These are phyloP conservation scores for Huntiella bhutanensis DNA, from an alignment of 2,329 filamentous ascomycete genomes.

Conservation along the genomic window DNA sequence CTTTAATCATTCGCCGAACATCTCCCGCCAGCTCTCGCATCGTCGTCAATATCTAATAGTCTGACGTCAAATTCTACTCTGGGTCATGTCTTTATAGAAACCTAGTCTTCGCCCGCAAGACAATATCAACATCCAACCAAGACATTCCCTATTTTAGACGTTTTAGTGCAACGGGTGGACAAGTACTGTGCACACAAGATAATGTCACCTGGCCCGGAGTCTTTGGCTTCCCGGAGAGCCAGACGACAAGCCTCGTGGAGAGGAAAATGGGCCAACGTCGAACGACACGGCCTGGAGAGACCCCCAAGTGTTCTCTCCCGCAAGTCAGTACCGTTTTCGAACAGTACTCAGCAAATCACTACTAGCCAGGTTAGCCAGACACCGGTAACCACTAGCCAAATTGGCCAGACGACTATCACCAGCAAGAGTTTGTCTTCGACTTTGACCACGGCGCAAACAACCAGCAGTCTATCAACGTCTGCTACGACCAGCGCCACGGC, in stretches of 20 bases:
- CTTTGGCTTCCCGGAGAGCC: conserved; percentile 4
- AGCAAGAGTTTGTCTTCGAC: neutral
- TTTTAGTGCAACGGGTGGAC: no score
- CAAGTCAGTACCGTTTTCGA: neutral
- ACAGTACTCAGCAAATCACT: neutral
- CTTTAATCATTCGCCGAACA: neutral
- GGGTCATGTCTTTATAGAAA: conserved; percentile 9
- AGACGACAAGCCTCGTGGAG: conserved; percentile 8
- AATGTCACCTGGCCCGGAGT: conserved; percentile 6
- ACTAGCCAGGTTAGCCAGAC: no score
- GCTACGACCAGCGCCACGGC: no score
- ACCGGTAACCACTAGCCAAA: no score
- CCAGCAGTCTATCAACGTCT: no score
- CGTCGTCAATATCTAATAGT: neutral
- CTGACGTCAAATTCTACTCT: neutral
- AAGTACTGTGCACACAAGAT: neutral
- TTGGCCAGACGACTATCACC: neutral
- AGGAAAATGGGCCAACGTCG: conserved; percentile 4
- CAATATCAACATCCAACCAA: neutral
- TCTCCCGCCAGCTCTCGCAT: no score
- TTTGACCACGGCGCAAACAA: no score
- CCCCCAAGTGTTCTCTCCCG: conserved; percentile 4
- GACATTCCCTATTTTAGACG: no score
- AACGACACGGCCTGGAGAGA: conserved; percentile 5
- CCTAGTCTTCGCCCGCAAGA: conserved; percentile 1